A percentile compares a stretch with the other conserved stretches of the same genome.
Evolutionary conservation across 345 rosid genomes (phyloP).

Genomic region (Gossypioides kirkii): DNA sequence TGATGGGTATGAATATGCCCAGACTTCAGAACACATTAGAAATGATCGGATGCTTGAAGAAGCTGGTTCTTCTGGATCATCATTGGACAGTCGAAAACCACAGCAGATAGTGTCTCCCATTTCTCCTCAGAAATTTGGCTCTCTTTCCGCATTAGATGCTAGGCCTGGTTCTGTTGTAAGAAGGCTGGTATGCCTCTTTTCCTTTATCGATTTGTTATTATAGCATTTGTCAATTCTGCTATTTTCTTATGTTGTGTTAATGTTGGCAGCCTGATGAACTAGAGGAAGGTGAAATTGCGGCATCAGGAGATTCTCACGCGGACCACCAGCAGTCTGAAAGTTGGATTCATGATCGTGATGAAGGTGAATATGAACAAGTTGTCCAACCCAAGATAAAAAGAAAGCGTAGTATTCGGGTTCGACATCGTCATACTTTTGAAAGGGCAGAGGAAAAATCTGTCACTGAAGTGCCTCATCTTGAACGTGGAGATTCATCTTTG

Average conservation of each 20-base stretch:
- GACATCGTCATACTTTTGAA: conserved; percentile 79
- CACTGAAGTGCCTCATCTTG: conserved; percentile 42
- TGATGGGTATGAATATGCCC: conserved; percentile 50
- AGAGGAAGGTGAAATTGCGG: conserved; percentile 96
- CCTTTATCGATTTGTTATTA: conserved; percentile 1
- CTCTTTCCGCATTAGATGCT: conserved; percentile 92
- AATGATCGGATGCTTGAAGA: conserved; percentile 48
- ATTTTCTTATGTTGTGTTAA: conserved; percentile 23
- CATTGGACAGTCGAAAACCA: conserved; percentile 65
- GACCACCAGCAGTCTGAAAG: conserved; percentile 93
- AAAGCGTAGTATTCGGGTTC: conserved; percentile 88
- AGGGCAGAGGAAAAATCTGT: conserved; percentile 52
- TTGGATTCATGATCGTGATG: conserved; percentile 91
- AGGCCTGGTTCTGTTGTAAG: conserved; percentile 79
- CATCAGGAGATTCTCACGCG: conserved; percentile 87
- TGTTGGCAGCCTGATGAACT: conserved; percentile 75
- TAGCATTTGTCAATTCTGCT: conserved; percentile 12
- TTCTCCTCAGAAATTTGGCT: conserved; percentile 91
- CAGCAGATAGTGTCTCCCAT: conserved; percentile 69
- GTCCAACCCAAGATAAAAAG: conserved; percentile 92
- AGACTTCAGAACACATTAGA: conserved; percentile 44
- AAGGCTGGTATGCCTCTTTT: conserved; percentile 56
- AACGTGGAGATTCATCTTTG: conserved; percentile 48
- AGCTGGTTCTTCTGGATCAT: conserved; percentile 89
- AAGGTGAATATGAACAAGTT: conserved; percentile 97